Evolutionary conservation across 306 rosid genomes (phyloP).

Genomic region (Mucuna pruriens): DNA sequence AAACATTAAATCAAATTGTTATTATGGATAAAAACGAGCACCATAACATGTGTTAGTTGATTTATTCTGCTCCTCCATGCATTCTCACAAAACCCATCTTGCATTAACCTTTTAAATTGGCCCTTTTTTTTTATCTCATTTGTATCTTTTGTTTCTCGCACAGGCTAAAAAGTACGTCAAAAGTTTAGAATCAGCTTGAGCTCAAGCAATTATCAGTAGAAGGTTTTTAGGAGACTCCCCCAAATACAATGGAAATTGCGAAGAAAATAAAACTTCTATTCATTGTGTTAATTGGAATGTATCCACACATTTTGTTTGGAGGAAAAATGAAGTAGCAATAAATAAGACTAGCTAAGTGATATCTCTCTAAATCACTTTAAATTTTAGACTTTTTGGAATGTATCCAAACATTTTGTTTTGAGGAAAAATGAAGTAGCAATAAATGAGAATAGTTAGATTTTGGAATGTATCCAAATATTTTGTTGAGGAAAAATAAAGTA

Average conservation of each 20-base stretch:
- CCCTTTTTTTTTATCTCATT: constrained; percentile 24
- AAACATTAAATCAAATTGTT: not conserved
- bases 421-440: too few relatives aligned
- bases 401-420: too few relatives aligned
- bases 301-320: not conserved
- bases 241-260: constrained; percentile 28
- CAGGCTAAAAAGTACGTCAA: constrained; percentile 79
- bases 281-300: constrained; percentile 30
- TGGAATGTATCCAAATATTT: too few relatives aligned
- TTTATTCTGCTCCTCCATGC: not conserved
- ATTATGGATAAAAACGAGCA: not conserved
- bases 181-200: constrained; percentile 67
- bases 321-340: constrained; percentile 4
- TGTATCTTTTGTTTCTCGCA: not conserved
- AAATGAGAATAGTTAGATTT: too few relatives aligned
- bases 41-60: not conserved
- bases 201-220: constrained; percentile 15
- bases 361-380: not conserved
- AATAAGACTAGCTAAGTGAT: not conserved
- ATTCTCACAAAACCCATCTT: not conserved
- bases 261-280: constrained; percentile 47
- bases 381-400: too few relatives aligned
- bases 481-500: too few relatives aligned
- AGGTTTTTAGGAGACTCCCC: constrained; percentile 23
- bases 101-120: not conserved